Conservation (phyloP, 2,329 filamentous ascomycete species). For the Nannizziopsis arthrosporioides region DNA sequence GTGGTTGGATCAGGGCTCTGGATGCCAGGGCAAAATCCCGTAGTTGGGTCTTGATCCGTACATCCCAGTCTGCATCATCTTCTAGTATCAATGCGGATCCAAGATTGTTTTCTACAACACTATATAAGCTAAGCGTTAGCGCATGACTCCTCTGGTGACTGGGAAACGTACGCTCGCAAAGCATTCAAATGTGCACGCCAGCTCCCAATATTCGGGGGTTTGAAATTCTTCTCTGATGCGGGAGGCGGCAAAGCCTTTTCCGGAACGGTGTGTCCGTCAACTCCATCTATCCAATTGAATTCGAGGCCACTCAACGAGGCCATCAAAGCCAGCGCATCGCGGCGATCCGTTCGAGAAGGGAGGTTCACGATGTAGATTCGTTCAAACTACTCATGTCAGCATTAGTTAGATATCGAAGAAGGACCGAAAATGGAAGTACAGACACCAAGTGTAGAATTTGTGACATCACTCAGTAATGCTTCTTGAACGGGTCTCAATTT, state of each 20-base stretch:
- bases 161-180: constrained; percentile 20
- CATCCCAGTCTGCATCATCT: constrained; percentile 49
- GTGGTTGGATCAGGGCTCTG: no score
- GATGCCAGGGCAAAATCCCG: constrained; percentile 11
- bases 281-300: constrained; percentile 36
- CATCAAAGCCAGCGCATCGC: constrained; percentile 38
- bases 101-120: constrained; percentile 37
- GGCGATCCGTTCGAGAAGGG: constrained; percentile 39
- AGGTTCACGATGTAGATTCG: constrained; percentile 39
- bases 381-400: constrained; percentile 27
- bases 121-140: constrained; percentile 6
- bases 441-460: no score
- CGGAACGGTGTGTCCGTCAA: constrained; percentile 30
- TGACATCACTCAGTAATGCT: no score
- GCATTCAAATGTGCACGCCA: constrained; percentile 34
- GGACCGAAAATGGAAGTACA: no score
- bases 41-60: constrained; percentile 41
- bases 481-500: no score
- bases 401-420: no score
- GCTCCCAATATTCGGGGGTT: constrained; percentile 30
- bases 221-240: constrained; percentile 9
- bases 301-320: constrained; percentile 34
- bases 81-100: constrained; percentile 44
- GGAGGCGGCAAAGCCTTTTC: constrained; percentile 35
- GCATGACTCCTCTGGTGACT: no score